Evolutionary conservation across 2,329 filamentous ascomycete species (phyloP).

Genomic region (Fusarium chuoi): DNA sequence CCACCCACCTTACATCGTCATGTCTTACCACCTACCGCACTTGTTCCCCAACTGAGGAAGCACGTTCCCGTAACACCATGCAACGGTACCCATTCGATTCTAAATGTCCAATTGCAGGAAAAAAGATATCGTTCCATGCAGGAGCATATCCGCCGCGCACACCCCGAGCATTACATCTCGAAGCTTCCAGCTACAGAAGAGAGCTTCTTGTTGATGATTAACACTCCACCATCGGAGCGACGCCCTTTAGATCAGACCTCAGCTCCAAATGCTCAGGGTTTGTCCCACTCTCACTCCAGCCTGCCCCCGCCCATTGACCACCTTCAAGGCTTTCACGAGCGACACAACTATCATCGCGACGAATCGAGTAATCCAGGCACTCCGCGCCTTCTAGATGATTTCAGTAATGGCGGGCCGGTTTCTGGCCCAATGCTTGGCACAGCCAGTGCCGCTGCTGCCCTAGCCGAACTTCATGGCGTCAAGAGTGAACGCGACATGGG

Average conservation of each 20-base stretch:
- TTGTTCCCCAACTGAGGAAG: slow-evolving; percentile 20
- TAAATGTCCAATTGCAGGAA: slow-evolving; percentile 67
- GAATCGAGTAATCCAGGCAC: slow-evolving; percentile 74
- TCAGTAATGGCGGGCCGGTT: slow-evolving; percentile 58
- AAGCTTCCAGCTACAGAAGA: slow-evolving; percentile 98
- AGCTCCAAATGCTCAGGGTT: slow-evolving; percentile 48
- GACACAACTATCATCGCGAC: slow-evolving; percentile 73
- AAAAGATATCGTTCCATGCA: slow-evolving; percentile 99
- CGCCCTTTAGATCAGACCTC: slow-evolving; percentile 57
- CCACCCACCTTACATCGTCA: slow-evolving; percentile 32
- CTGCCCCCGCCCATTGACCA: slow-evolving; percentile 37
- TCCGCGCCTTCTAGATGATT: slow-evolving; percentile 75
- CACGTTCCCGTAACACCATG: slow-evolving; percentile 23
- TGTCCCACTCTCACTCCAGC: slow-evolving; percentile 33
- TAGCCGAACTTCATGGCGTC: slow-evolving; percentile 84
- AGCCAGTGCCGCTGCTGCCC: slow-evolving; percentile 81
- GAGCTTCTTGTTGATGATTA: slow-evolving; percentile 97
- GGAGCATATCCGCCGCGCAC: slow-evolving; percentile 96
- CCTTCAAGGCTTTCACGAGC: slow-evolving; percentile 46
- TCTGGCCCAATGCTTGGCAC: slow-evolving; percentile 61
- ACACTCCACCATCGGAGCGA: slow-evolving; percentile 81
- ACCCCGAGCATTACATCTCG: slow-evolving; percentile 96
- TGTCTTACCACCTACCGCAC: slow-evolving; percentile 42
- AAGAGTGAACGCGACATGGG: slow-evolving; percentile 82
- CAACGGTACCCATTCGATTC: slow-evolving; percentile 38